Evolutionary conservation across 2,329 filamentous ascomycete genomes (phyloP).

Genomic region (Colletotrichum costaricense): DNA sequence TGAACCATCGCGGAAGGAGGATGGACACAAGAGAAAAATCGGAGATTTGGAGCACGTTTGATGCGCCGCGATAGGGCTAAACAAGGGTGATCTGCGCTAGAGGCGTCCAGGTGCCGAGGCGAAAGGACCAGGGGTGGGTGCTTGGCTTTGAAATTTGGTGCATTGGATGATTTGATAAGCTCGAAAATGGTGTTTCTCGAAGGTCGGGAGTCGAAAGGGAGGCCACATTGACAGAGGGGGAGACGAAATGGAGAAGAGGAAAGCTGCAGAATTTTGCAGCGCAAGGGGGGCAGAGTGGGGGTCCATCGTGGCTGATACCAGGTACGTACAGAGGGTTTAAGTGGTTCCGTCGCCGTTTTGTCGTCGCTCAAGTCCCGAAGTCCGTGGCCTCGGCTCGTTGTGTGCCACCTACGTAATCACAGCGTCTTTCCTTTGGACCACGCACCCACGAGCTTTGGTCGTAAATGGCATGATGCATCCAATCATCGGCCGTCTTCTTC

Average conservation of each 20-base stretch:
- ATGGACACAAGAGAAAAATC: background rate
- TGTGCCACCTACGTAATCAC: conserved; percentile 18
- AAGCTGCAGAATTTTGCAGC: conserved; percentile 4
- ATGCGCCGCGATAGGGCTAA: conserved; percentile 5
- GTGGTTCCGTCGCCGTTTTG: background rate
- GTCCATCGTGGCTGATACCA: accelerated
- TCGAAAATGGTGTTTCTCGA: background rate
- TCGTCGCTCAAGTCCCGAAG: conserved; percentile 18
- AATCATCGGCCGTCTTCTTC: background rate
- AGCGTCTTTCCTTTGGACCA: background rate
- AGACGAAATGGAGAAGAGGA: background rate
- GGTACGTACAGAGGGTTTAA: background rate
- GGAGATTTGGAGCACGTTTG: conserved; percentile 10
- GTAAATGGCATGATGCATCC: background rate
- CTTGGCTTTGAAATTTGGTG: background rate
- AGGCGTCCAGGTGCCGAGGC: conserved; percentile 24
- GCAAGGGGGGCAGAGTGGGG: background rate
- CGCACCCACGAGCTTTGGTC: background rate
- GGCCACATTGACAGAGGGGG: background rate
- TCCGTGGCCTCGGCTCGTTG: conserved; percentile 31
- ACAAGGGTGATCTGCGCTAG: conserved; percentile 27
- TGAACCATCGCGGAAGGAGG: background rate
- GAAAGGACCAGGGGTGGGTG: background rate
- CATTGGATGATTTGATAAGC: background rate
- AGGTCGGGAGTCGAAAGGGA: background rate